Base-by-base conservation (phyloP, 805 yeast species). In the Maudiozyma saulgeensis region DNA sequence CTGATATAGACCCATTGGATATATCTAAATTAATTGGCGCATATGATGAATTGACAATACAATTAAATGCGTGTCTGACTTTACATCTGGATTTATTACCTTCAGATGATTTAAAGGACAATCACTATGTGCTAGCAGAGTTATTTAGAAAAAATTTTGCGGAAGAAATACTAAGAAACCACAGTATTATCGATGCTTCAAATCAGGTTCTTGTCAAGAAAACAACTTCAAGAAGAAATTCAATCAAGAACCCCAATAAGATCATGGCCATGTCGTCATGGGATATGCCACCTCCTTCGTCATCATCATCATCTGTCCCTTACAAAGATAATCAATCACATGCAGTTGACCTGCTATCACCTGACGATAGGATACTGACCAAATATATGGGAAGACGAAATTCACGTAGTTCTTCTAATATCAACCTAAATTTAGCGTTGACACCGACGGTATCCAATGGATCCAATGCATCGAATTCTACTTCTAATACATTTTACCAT, bases 51-150 rank as follows among this genome's bases (percentile, higher is more conserved):
- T 74, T 88, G 61, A 78, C 87, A 2, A 62, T 72, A n/a, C 74
- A 83, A 26, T 70, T 88, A 59, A 75, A 74, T 64, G 71, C 84
- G 47, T 81, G 93, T 62, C 72, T 88, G 51, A 70, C 74, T 19
- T 72, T 87, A 44, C 96, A 88, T 62, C 86, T 81, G 1, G 73
- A 77, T 55, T 69, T 85, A 51, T 74, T 85, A 15, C 79, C 85
- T 2, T 50, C 57, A 6, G 61, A 72, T 1, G 60, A 71, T 12
- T 70, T 87, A 71, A 75, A 69, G 55, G 75, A 77, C 1, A 76
- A 87, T 21, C 96, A 88, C 60, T 77, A 76, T n/a, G 75, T 81
- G 13, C 71, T 88, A 67, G 75, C 80, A 38, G 77, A 74, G 34
- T 66, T 87, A 50, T 87, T 78, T 68, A 73, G 73, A 54, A 76